These are phyloP conservation scores for Cyclotella choctawhatcheeana DNA, from an alignment of 108 stramenopile species.

Conservation along the genomic window DNA sequence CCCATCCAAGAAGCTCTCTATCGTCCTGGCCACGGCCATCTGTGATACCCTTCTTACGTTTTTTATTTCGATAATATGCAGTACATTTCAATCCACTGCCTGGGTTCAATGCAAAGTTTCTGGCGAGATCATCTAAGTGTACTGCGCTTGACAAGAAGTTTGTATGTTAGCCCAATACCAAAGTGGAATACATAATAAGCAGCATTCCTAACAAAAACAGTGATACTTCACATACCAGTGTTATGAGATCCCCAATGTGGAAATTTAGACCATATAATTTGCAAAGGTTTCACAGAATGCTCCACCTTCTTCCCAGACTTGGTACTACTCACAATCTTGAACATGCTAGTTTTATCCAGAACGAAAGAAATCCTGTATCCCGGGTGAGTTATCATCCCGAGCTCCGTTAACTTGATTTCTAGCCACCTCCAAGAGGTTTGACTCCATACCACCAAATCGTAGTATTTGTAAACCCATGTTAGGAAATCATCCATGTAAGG, in stretches of 20 bases:
- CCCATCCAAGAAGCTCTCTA: constrained; percentile 60
- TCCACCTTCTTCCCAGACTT: constrained; percentile 62
- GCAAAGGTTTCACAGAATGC: constrained; percentile 94
- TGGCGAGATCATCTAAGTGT: constrained; percentile 92
- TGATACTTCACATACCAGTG: not conserved
- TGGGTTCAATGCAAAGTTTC: constrained; percentile 96
- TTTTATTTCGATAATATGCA: constrained; percentile 81
- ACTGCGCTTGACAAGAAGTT: constrained; percentile 60
- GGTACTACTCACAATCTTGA: constrained; percentile 75
- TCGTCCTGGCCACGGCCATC: constrained; percentile 41
- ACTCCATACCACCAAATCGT: constrained; percentile 94
- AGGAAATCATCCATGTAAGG: constrained; percentile 94
- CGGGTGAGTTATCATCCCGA: constrained; percentile 89
- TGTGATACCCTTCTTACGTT: constrained; percentile 22
- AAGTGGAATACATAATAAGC: too few species aligned
- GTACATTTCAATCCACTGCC: constrained; percentile 74
- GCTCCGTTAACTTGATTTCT: constrained; percentile 93
- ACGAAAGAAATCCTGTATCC: constrained; percentile 92
- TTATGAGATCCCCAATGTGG: constrained; percentile 73
- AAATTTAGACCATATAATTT: constrained; percentile 97
- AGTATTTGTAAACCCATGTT: constrained; percentile 76
- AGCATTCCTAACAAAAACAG: not conserved
- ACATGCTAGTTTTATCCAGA: constrained; percentile 96
- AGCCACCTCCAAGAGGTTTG: constrained; percentile 98
- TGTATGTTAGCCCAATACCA: too few species aligned